phyloP scores from a whole-genome alignment of 768 basidiomycete species.

The Suillus variegatus region DNA sequence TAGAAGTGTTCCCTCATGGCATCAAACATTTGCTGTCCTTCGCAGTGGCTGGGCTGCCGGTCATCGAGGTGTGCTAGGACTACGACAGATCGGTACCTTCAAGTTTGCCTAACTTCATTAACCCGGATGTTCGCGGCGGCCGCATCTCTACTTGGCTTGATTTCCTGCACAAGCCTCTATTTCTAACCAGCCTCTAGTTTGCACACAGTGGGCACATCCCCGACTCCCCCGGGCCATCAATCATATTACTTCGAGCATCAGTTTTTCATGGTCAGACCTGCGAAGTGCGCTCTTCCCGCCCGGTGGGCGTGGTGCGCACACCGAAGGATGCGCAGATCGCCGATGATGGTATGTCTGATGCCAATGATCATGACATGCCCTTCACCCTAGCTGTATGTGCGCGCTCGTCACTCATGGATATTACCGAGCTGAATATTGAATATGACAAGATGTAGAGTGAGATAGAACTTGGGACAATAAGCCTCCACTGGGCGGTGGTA shows the following conservation, averaged over 20 bases:
- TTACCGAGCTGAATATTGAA: background rate
- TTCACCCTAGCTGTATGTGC: no score
- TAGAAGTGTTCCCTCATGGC: background rate
- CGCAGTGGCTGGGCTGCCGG: background rate
- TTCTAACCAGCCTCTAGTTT: background rate
- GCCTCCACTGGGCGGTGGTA: no score
- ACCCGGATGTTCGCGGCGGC: background rate
- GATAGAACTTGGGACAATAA: no score
- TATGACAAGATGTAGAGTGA: background rate
- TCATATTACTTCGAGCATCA: background rate
- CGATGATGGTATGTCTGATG: no score
- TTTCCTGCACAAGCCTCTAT: background rate
- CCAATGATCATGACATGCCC: no score
- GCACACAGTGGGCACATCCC: background rate
- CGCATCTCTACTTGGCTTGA: background rate
- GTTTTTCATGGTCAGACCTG: background rate
- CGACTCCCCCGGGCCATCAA: background rate
- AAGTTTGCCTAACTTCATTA: background rate
- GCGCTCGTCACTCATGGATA: background rate
- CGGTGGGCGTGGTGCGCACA: background rate
- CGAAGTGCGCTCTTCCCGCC: no score
- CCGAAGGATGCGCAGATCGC: no score
- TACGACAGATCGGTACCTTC: background rate
- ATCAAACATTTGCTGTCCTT: background rate
- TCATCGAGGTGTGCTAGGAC: background rate